These are phyloP conservation scores for Lodderomyces jiufengensis DNA, from an alignment of 1,139 yeast genomes.

Conservation along the genomic window DNA sequence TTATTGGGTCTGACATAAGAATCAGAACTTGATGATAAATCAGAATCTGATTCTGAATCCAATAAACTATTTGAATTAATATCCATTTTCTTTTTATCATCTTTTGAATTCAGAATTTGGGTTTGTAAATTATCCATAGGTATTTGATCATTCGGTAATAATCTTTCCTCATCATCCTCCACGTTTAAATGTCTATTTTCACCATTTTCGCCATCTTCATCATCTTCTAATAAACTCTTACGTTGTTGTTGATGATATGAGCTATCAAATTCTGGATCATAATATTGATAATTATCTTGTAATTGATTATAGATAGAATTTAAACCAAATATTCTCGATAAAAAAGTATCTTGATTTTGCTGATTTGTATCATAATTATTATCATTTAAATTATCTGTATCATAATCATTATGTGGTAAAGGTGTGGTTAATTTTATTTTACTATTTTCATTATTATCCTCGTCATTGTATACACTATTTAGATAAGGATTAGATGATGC, in stretches of 20 bases:
- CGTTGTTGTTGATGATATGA: conserved; percentile 11
- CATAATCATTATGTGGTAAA: not conserved
- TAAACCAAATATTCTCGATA: conserved; percentile 54
- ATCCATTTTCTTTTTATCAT: not conserved
- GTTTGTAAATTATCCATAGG: conserved; percentile 2
- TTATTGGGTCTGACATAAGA: conserved; percentile 13
- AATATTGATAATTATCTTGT: conserved; percentile 37
- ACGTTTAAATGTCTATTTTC: not conserved
- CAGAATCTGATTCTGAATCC: conserved; percentile 38
- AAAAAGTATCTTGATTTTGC: conserved; percentile 39
- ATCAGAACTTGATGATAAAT: conserved; percentile 23
- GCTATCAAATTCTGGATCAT: conserved; percentile 34
- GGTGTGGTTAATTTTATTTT: not conserved
- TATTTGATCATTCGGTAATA: conserved; percentile 3
- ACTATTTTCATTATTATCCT: not conserved
- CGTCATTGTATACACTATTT: too few relatives aligned
- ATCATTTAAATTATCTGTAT: too few relatives aligned
- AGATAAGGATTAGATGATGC: too few relatives aligned
- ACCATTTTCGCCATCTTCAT: conserved; percentile 5
- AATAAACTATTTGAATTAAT: conserved; percentile 16
- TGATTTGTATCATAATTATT: not conserved
- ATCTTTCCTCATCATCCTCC: conserved; percentile 1
- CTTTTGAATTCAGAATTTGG: too few relatives aligned
- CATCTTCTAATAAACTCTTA: conserved; percentile 8
- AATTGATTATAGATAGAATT: conserved; percentile 47